A percentile compares a stretch with the other conserved stretches of the same genome.
Conservation (phyloP, 2,329 filamentous ascomycete species). For the Sarocladium strictum region DNA sequence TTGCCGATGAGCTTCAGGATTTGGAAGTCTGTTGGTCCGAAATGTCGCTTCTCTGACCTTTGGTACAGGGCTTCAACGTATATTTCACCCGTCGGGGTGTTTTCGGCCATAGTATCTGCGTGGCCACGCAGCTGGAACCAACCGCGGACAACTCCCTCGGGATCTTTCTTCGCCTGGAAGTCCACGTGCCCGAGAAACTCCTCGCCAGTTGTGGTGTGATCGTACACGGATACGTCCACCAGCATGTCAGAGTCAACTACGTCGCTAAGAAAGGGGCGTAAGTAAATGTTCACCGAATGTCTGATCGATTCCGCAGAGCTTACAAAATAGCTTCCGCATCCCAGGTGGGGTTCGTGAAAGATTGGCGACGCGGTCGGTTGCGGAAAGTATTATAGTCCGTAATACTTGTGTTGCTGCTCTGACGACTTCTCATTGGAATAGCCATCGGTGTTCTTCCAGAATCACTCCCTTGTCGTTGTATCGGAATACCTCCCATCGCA, state of each 20-base stretch:
- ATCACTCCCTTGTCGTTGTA: slow-evolving; percentile 70
- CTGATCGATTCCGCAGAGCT: slow-evolving; percentile 32
- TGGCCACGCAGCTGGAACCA: slow-evolving; percentile 83
- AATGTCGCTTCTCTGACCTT: slow-evolving; percentile 80
- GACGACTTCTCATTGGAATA: slow-evolving; percentile 93
- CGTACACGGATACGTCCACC: slow-evolving; percentile 91
- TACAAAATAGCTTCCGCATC: slow-evolving; percentile 94
- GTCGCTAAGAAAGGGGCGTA: slow-evolving; percentile 54
- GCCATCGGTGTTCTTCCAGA: slow-evolving; percentile 78
- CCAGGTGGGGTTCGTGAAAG: slow-evolving; percentile 84
- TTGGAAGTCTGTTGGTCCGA: slow-evolving; percentile 91
- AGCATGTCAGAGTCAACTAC: slow-evolving; percentile 87
- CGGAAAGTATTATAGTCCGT: slow-evolving; percentile 57
- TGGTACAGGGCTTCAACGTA: slow-evolving; percentile 83
- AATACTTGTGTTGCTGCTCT: slow-evolving; percentile 90
- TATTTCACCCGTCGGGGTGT: slow-evolving; percentile 79
- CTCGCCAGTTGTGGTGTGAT: slow-evolving; percentile 72
- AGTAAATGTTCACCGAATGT: neutral
- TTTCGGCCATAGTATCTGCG: slow-evolving; percentile 62
- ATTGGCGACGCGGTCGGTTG: slow-evolving; percentile 48
- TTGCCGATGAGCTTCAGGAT: slow-evolving; percentile 96
- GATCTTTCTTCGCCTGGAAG: slow-evolving; percentile 62
- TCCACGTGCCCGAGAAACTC: slow-evolving; percentile 89
- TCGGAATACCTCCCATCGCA: slow-evolving; percentile 49
- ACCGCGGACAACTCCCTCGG: slow-evolving; percentile 65